Conservation (phyloP, 2,329 filamentous ascomycete genomes). For the Arachnopeziza araneosa region DNA sequence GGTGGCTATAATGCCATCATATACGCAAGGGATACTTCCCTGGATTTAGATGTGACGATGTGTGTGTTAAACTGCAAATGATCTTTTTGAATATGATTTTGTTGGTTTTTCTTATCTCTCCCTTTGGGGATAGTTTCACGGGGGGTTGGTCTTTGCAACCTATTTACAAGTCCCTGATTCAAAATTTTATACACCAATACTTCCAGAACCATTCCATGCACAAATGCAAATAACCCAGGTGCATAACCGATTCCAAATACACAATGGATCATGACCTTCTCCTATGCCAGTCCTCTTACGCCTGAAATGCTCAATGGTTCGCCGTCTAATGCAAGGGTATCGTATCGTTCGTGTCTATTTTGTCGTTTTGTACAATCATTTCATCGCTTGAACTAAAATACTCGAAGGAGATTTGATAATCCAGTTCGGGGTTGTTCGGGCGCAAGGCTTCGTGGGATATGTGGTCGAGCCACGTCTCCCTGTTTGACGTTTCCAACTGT, state of each 20-base stretch:
- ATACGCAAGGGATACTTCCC: not conserved
- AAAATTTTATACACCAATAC: not conserved
- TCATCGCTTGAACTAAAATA: slow-evolving; percentile 11
- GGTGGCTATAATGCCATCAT: too few relatives aligned
- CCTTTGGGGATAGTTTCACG: not conserved
- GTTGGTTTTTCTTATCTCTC: not conserved
- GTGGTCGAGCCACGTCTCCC: slow-evolving; percentile 9
- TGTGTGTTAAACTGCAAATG: not conserved
- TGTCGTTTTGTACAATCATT: not conserved
- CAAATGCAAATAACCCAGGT: not conserved
- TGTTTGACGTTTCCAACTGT: not conserved
- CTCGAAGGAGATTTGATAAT: slow-evolving; percentile 15
- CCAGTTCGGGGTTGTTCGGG: slow-evolving; percentile 12
- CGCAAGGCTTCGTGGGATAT: slow-evolving; percentile 20
- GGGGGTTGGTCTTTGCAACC: not conserved
- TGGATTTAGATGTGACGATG: not conserved
- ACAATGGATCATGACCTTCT: not conserved
- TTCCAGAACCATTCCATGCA: not conserved
- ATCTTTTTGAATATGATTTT: not conserved
- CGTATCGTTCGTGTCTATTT: not conserved
- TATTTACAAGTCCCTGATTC: not conserved
- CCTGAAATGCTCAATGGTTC: not conserved
- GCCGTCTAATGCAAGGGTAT: not conserved
- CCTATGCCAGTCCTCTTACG: not conserved
- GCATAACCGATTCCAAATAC: not conserved